Evolutionary conservation across 768 basidiomycete genomes (phyloP).

Genomic region (Phlebiopsis gigantea): DNA sequence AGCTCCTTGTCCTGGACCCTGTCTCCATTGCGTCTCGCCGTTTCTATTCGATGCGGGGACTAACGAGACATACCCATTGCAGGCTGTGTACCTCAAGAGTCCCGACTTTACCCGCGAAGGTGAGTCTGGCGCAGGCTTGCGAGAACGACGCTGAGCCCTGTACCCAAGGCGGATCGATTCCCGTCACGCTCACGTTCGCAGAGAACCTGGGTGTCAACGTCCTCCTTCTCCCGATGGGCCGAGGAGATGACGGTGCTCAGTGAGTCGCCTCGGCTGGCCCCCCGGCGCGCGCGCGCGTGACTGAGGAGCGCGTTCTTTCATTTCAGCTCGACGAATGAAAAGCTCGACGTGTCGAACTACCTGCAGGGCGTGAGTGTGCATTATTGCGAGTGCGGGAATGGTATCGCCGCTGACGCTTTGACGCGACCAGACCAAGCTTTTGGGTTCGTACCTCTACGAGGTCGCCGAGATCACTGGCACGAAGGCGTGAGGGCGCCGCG

Average conservation of each 20-base stretch:
- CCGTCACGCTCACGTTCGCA: slow-evolving; percentile 91
- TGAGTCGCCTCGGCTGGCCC: slow-evolving; percentile 33
- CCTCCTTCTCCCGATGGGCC: slow-evolving; percentile 85
- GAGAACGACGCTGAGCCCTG: not conserved
- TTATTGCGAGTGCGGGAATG: not conserved
- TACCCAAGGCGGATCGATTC: slow-evolving; percentile 70
- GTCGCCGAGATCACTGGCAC: slow-evolving; percentile 28
- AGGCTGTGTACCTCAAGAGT: slow-evolving; percentile 58
- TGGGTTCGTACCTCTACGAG: slow-evolving; percentile 81
- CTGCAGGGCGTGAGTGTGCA: slow-evolving; percentile 63
- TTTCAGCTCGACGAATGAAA: slow-evolving; percentile 86
- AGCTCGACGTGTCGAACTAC: slow-evolving; percentile 86
- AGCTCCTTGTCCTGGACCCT: not conserved
- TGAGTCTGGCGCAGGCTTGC: not conserved
- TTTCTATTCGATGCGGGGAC: not conserved
- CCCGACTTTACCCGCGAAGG: slow-evolving; percentile 84
- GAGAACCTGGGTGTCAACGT: slow-evolving; percentile 85
- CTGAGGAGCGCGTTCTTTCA: not conserved
- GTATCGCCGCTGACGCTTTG: slow-evolving; percentile 2
- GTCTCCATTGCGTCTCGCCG: not conserved
- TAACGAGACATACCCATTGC: not conserved
- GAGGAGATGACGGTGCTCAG: slow-evolving; percentile 94
- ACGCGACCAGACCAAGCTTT: slow-evolving; percentile 53
- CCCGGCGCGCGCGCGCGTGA: not conserved
- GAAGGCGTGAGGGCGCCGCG: slow-evolving; percentile 8